Base-by-base conservation (phyloP, 495 filamentous ascomycete genomes). In the Penicillium robsamsonii region DNA sequence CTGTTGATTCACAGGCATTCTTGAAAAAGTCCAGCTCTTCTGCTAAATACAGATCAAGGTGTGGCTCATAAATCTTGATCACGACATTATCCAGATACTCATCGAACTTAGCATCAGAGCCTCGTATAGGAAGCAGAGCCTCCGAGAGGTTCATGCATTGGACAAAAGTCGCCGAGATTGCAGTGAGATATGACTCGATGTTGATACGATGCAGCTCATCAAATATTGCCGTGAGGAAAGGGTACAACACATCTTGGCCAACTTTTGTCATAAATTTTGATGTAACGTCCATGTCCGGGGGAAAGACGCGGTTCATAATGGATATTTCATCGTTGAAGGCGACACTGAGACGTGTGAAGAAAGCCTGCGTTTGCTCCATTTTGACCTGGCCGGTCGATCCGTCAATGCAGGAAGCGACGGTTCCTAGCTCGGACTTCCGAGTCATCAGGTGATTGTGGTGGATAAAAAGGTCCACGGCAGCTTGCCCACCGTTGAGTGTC, bases 21-120 rank as follows among this genome's bases (percentile, higher is more conserved):
- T 86, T 87, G 70, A 96, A 96, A 63, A 84, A 85, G 50, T 93
- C 90, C 20, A 97, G 76, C 70, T 99, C 95, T 63, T 97, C 94
- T 49, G 89, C 86, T 17, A 97, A 79, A 70, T 97, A 99, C 2
- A 96, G 73, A 70, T 97, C 95, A 29, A 97, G 78, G 65, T 97
- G 92, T 42, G 88, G 90, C 65, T 97, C 93, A 65, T 95, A 97
- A 0, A 90, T 83, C 56, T 80, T 83, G 13, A 81, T 69, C 25
- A 93, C 77, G 18, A 90, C 78, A 49, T 81, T 69, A 46, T 81
- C 76, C 20, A 84, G 70, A 20, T 82, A 78, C 6, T 84, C 75
- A 11, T 75, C 63, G 57, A 87, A 87, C 10, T 78, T 76, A 24
- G 80, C 70, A 12, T 76, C 72, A 5, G 83, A 83, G 42, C 71